Base-by-base conservation (phyloP, 768 basidiomycete species). In the Mycena kentingensis region DNA sequence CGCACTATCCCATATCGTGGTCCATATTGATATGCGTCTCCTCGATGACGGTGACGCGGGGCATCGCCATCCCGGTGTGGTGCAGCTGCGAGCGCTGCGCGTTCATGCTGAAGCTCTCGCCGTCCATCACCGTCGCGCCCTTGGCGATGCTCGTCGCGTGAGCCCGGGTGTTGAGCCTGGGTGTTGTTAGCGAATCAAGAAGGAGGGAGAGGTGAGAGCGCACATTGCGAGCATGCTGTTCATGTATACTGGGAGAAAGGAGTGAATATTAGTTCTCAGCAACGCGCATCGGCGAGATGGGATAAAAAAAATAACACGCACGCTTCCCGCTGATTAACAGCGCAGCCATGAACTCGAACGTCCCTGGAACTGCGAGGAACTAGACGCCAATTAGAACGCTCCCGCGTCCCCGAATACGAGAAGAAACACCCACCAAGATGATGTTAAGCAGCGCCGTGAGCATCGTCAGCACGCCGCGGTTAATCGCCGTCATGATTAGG, bases 161-260 rank as follows among this genome's bases (percentile, higher is more conserved):
- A n/a, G n/a, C n/a, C n/a, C n/a, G n/a, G n/a, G n/a, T n/a, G n/a
- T n/a, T n/a, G n/a, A n/a, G n/a, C n/a, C n/a, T n/a, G n/a, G n/a
- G n/a, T n/a, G n/a, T n/a, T n/a, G n/a, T n/a, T n/a, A n/a, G n/a
- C n/a, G n/a, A n/a, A n/a, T n/a, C n/a, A n/a, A n/a, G n/a, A n/a
- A n/a, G n/a, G n/a, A n/a, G n/a, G n/a, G n/a, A n/a, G n/a, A n/a
- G n/a, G n/a, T n/a, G n/a, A n/a, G n/a, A n/a, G n/a, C n/a, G n/a
- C n/a, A 48, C 52, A 42, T 54, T 12, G 46, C 52, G 3, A 54
- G 38, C 46, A 54, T 54, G 22, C 25, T 44, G 52, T 54, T 54
- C 52, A 54, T 54, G 45, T 54, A 54, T 1, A 54, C 52, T 54
- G 28, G 32, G 6, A 24, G 27, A 12, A 29, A 41, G 18, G 26